Base-by-base conservation (phyloP, 2,329 filamentous ascomycete species). In the Rugonectria rugulosa region DNA sequence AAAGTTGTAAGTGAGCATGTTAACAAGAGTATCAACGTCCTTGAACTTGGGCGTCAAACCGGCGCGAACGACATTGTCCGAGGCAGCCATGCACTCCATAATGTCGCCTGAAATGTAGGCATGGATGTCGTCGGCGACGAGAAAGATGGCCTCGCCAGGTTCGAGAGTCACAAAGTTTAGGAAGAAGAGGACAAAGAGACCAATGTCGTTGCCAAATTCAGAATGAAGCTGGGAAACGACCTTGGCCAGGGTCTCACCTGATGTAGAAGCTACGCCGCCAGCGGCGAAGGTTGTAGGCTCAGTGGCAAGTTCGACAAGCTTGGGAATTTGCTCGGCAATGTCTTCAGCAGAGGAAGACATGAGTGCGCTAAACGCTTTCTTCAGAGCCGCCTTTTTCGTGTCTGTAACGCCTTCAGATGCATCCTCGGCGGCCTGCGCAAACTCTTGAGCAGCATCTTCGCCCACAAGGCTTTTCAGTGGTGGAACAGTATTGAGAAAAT, bases 11-110 rank as follows among this genome's bases (percentile, higher is more conserved):
- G 95, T 99, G 63, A 99, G 79, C 88, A 97, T 96, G 59, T 87
- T 83, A 27, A 94, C 92, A 10, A 99, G 81, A 0, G 92, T 98
- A 49, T 87, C 78, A 19, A 98, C 91, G 66, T 99, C 95, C 78
- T 98, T 97, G 83, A 97, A 99, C 73, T 99, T 99, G 52, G 95
- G 95, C 0, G 95, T 99, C 75, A 99, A 95, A 37, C 95, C 95
- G 0, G 95, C 95, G 52, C 95, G 92, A 46, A 99, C 93, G 29
- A 99, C 95, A 64, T 99, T 99, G 82, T 99, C 95, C n/a, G 91
- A 96, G 8, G 92, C 89, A 0, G 95, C 95, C 95, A 99, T 99
- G 80, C 95, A 99, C 77, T 99, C 95, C 72, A 99, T 92, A 65
- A 99, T 97, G 70, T 99, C 94, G 56, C 91, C 91, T 3, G 88